A percentile compares a stretch with the other conserved stretches of the same genome.
Conservation (phyloP, 371 early-diverging fungal genomes). For the Enterocytospora artemiae region DNA sequence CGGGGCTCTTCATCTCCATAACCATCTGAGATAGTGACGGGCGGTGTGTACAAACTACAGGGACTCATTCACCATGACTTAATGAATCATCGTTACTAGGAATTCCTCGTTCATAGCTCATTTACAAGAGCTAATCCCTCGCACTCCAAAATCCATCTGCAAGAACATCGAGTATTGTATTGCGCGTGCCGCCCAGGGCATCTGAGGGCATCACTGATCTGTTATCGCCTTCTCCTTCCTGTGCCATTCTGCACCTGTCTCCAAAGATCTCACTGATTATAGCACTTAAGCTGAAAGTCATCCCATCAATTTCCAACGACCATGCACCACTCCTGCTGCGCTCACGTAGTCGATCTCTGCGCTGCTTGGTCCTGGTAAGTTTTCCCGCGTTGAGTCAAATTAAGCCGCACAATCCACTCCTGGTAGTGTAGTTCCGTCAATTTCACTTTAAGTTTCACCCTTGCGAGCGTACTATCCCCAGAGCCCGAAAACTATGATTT, state of each 20-base stretch:
- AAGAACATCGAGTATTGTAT: conserved; percentile 64
- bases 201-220: conserved; percentile 68
- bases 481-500: conserved; percentile 38
- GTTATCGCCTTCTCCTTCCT: conserved; percentile 63
- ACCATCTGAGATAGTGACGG: conserved; percentile 42
- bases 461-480: conserved; percentile 47
- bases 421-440: conserved; percentile 48
- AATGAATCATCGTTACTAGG: conserved; percentile 63
- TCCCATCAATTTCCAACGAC: conserved; percentile 60
- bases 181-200: conserved; percentile 65
- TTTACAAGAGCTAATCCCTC: conserved; percentile 63
- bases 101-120: conserved; percentile 62
- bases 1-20: conserved; percentile 3
- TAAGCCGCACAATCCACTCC: conserved; percentile 48
- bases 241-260: conserved; percentile 59
- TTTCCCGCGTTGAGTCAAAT: conserved; percentile 50
- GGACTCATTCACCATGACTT: conserved; percentile 60
- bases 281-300: conserved; percentile 65
- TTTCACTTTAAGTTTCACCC: conserved; percentile 40
- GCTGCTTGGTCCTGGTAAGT: conserved; percentile 60
- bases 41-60: conserved; percentile 58
- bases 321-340: conserved; percentile 59
- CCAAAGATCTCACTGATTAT: conserved; percentile 64
- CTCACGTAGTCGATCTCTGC: conserved; percentile 58
- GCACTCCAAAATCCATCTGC: conserved; percentile 62